Evolutionary conservation across 306 rosid genomes (phyloP).

Genomic region (Malus asiatica): DNA sequence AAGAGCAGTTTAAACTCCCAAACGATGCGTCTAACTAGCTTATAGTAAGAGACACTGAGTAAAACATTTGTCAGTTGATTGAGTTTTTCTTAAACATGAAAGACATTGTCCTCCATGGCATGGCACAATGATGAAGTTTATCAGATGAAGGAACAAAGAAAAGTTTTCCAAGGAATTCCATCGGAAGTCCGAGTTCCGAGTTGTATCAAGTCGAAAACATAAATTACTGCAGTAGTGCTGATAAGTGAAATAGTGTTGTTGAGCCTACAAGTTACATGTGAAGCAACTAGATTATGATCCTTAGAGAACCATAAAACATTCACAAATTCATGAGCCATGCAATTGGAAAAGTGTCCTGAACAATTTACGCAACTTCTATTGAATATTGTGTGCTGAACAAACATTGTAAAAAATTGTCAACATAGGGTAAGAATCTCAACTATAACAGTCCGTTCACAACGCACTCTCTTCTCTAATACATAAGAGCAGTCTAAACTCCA

Average conservation of each 20-base stretch:
- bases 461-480: neutral
- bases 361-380: neutral
- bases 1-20: neutral
- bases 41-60: neutral
- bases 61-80: too few relatives aligned
- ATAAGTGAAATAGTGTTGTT: constrained; percentile 12
- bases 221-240: too few relatives aligned
- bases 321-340: neutral
- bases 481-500: neutral
- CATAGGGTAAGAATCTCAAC: neutral
- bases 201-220: too few relatives aligned
- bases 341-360: neutral
- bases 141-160: too few relatives aligned
- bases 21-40: neutral
- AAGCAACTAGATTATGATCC: too few relatives aligned
- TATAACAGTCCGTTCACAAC: neutral
- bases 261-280: constrained; percentile 4
- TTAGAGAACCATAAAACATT: neutral
- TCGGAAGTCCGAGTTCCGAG: too few relatives aligned
- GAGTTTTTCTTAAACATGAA: too few relatives aligned
- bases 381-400: neutral
- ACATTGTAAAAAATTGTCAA: neutral
- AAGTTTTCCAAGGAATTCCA: too few relatives aligned
- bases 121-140: too few relatives aligned
- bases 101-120: too few relatives aligned